Evolutionary conservation across 225 moss, liverwort and hornwort species (phyloP).

Genomic region (Physcomitrellopsis africana): DNA sequence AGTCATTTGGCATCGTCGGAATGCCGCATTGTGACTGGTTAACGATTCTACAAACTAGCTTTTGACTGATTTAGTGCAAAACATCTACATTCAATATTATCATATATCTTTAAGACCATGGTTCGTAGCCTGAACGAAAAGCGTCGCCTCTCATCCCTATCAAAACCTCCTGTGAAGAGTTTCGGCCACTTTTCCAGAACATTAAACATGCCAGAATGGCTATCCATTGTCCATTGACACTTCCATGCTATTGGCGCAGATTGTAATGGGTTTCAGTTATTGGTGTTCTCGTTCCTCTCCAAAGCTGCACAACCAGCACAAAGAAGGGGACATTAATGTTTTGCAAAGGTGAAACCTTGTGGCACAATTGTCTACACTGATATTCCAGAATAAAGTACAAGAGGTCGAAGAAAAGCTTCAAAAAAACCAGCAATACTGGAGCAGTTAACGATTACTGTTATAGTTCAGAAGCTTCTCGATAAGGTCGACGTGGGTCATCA

Average conservation of each 20-base stretch:
- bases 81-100: not conserved
- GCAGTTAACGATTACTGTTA: constrained; percentile 63
- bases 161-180: not conserved
- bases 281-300: constrained; percentile 50
- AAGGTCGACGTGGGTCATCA: constrained; percentile 98
- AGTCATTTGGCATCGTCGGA: not conserved
- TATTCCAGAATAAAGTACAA: too few relatives aligned
- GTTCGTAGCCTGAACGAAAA: not conserved
- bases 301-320: constrained; percentile 39
- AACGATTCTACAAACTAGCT: not conserved
- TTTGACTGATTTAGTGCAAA: not conserved
- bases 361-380: not conserved
- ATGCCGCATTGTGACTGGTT: constrained; percentile 2
- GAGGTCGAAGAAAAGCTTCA: not conserved
- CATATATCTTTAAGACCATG: not conserved
- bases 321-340: constrained; percentile 11
- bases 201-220: not conserved
- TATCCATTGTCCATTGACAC: constrained; percentile 4
- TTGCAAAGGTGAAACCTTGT: not conserved
- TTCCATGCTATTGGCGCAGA: not conserved
- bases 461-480: constrained; percentile 97
- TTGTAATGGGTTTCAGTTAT: constrained; percentile 26
- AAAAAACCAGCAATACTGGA: not conserved
- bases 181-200: not conserved
- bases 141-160: not conserved